phyloP scores from a whole-genome alignment of 2,329 filamentous ascomycete species.

The Geosmithia putterillii region DNA sequence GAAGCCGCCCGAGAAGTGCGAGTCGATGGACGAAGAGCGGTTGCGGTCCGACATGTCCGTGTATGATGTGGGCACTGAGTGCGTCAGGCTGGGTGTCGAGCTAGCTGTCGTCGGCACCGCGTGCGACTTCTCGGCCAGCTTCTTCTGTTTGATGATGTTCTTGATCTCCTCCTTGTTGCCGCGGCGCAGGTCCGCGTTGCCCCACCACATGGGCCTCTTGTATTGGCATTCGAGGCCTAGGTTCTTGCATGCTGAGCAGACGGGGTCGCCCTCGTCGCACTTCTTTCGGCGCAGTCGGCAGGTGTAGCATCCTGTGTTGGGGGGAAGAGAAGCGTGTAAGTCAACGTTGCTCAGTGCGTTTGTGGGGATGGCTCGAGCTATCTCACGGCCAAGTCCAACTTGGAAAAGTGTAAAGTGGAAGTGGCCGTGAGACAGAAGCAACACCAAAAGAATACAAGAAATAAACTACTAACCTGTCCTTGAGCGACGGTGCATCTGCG shows the following conservation, averaged over 20 bases:
- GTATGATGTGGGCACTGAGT: slow-evolving; percentile 71
- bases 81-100: slow-evolving; percentile 60
- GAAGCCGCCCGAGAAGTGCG: slow-evolving; percentile 62
- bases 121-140: slow-evolving; percentile 74
- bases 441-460: no score
- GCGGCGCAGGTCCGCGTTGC: slow-evolving; percentile 75
- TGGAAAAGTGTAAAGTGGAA: no score
- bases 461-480: slow-evolving; percentile 89
- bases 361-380: no score
- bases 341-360: no score
- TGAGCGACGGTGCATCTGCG: slow-evolving; percentile 88
- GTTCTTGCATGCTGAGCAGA: slow-evolving; percentile 54
- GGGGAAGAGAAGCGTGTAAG: neutral
- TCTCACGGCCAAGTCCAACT: no score
- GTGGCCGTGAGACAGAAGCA: no score
- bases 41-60: slow-evolving; percentile 63
- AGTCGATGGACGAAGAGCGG: slow-evolving; percentile 68
- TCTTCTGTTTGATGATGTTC: slow-evolving; percentile 93
- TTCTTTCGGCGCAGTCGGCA: slow-evolving; percentile 57
- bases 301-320: slow-evolving; percentile 48
- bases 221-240: slow-evolving; percentile 88
- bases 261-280: slow-evolving; percentile 52
- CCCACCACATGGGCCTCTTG: slow-evolving; percentile 95
- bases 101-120: slow-evolving; percentile 10
- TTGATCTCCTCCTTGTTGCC: slow-evolving; percentile 93